phyloP scores from a whole-genome alignment of 148 eudicot genomes.

The Vaccinium myrtillus region DNA sequence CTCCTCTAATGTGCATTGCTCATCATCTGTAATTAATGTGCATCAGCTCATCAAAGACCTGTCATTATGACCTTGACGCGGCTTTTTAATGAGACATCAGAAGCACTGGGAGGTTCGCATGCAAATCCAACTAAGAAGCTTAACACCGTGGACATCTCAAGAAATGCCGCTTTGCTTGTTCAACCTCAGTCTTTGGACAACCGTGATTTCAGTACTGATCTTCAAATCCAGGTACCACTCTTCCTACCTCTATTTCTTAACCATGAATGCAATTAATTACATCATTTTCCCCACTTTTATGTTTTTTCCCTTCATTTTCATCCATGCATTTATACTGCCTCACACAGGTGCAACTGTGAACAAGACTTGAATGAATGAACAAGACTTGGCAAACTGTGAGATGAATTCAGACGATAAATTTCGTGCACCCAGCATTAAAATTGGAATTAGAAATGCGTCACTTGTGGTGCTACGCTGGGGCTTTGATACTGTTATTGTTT shows the following conservation, averaged over 20 bases:
- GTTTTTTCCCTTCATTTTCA: neutral
- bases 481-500: neutral
- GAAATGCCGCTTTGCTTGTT: constrained; percentile 63
- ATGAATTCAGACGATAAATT: constrained; percentile 1
- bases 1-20: neutral
- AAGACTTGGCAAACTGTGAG: constrained; percentile 23
- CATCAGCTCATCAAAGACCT: constrained; percentile 80
- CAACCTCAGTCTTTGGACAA: constrained; percentile 77
- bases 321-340: neutral
- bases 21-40: constrained; percentile 12
- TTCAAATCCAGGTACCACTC: constrained; percentile 72
- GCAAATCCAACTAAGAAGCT: constrained; percentile 74
- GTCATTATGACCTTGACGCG: constrained; percentile 75
- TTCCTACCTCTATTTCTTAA: neutral
- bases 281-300: neutral
- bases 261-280: neutral
- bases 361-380: constrained; percentile 26
- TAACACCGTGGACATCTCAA: constrained; percentile 77
- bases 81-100: constrained; percentile 84
- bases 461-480: neutral
- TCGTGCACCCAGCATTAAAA: neutral
- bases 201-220: constrained; percentile 76
- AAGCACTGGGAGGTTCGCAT: constrained; percentile 74
- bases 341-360: constrained; percentile 28
- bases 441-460: neutral